These are phyloP conservation scores for Spathaspora sp. DNA, from an alignment of 1,139 yeast species.

Conservation along the genomic window DNA sequence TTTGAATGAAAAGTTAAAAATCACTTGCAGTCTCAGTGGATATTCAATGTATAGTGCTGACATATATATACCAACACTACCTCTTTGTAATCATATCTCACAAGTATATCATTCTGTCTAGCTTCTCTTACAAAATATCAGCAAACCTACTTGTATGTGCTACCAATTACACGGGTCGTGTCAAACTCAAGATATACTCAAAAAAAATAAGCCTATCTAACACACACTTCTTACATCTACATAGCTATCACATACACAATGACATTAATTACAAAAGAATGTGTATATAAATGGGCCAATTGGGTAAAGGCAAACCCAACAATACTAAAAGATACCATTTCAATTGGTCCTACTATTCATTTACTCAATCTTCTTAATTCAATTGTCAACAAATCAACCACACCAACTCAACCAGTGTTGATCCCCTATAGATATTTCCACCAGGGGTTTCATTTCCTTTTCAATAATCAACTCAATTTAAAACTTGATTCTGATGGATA, in stretches of 20 bases:
- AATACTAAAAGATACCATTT: conserved; percentile 19
- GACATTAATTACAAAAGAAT: conserved; percentile 10
- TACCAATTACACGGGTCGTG: not conserved
- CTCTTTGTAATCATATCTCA: not conserved
- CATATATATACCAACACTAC: too few relatives aligned
- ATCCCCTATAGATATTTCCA: conserved; percentile 1
- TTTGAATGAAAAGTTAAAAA: too few relatives aligned
- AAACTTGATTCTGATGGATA: conserved; percentile 73
- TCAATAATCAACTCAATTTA: conserved; percentile 51
- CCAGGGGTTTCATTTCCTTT: conserved; percentile 65
- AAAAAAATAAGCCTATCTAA: not conserved
- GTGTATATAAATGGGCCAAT: conserved; percentile 19
- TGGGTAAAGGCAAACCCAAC: conserved; percentile 17
- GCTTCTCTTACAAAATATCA: not conserved
- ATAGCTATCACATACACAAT: conserved; percentile 4
- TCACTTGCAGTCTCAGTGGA: too few relatives aligned
- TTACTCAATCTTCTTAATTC: conserved; percentile 18
- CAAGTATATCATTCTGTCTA: not conserved
- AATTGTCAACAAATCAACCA: conserved; percentile 13
- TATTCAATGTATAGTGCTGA: too few relatives aligned
- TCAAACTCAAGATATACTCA: not conserved
- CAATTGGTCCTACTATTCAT: conserved; percentile 19
- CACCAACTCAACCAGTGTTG: conserved; percentile 3
- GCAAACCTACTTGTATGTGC: not conserved
- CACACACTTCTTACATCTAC: not conserved